phyloP scores from a whole-genome alignment of 805 yeast genomes.

The Phaffomyces antillensis region DNA sequence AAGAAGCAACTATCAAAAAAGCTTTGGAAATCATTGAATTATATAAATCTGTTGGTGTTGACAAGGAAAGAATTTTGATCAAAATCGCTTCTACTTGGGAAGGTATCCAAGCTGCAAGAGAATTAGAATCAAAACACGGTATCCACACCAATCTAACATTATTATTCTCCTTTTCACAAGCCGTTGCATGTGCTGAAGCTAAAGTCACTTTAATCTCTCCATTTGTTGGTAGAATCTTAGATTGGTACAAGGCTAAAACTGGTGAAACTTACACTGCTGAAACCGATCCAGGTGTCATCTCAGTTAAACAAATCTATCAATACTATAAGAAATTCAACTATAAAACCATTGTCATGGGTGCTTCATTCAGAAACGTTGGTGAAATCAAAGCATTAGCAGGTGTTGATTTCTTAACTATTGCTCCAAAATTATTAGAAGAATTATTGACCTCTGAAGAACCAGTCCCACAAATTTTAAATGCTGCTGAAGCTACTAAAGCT shows the following conservation, averaged over 20 bases:
- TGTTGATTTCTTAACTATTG: constrained; percentile 89
- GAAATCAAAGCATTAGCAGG: constrained; percentile 97
- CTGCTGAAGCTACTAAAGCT: constrained; percentile 49
- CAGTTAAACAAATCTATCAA: constrained; percentile 86
- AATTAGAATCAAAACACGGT: constrained; percentile 82
- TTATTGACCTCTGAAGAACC: constrained; percentile 68
- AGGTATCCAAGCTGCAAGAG: constrained; percentile 98
- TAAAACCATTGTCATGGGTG: constrained; percentile 99
- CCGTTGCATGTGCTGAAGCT: constrained; percentile 99
- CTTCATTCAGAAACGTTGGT: constrained; percentile 95
- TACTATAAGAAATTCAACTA: constrained; percentile 96
- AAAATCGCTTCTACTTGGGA: constrained; percentile 98
- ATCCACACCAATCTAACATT: constrained; percentile 94
- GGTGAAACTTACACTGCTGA: constrained; percentile 79
- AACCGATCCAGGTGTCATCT: constrained; percentile 92
- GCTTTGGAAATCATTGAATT: constrained; percentile 85
- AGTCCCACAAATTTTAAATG: constrained; percentile 78
- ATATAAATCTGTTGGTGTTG: constrained; percentile 79
- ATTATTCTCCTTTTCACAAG: constrained; percentile 92
- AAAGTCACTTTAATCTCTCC: constrained; percentile 94
- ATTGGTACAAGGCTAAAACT: constrained; percentile 93
- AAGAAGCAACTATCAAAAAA: constrained; percentile 87
- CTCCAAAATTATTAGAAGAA: constrained; percentile 89
- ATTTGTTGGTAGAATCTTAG: constrained; percentile 97
- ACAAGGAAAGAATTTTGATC: constrained; percentile 86